A percentile compares a stretch with the other conserved stretches of the same genome.
Evolutionary conservation across 2,329 filamentous ascomycete genomes (phyloP).

Genomic region (Pseudopithomyces chartarum): DNA sequence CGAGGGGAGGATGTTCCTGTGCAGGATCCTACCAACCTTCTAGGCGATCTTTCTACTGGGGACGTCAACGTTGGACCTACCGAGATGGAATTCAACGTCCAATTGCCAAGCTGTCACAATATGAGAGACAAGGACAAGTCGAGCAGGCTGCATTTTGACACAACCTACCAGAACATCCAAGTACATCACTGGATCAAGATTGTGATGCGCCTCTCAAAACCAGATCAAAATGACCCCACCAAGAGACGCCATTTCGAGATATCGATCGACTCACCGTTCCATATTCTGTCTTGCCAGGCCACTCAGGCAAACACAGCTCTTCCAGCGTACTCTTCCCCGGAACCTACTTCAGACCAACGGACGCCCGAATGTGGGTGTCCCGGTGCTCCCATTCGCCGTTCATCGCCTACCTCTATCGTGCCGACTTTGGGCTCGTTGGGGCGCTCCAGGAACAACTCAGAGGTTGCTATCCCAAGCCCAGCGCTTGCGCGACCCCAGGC

Average conservation of each 20-base stretch:
- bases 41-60: slow-evolving; percentile 74
- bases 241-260: slow-evolving; percentile 93
- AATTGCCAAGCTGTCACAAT: slow-evolving; percentile 84
- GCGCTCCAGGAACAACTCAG: slow-evolving; percentile 34
- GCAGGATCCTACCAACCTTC: slow-evolving; percentile 67
- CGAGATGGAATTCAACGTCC: slow-evolving; percentile 92
- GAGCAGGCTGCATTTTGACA: slow-evolving; percentile 80
- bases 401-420: slow-evolving; percentile 54
- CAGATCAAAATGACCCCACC: slow-evolving; percentile 75
- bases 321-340: slow-evolving; percentile 74
- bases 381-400: slow-evolving; percentile 61
- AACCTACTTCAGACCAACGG: slow-evolving; percentile 39
- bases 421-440: slow-evolving; percentile 65
- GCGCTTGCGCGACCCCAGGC: slow-evolving; percentile 58
- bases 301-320: slow-evolving; percentile 87
- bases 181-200: slow-evolving; percentile 99
- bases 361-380: slow-evolving; percentile 68
- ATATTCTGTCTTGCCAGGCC: slow-evolving; percentile 90
- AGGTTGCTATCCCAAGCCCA: slow-evolving; percentile 43
- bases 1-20: slow-evolving; percentile 60
- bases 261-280: slow-evolving; percentile 93
- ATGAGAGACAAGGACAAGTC: slow-evolving; percentile 73
- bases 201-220: slow-evolving; percentile 87
- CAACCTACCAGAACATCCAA: slow-evolving; percentile 90
- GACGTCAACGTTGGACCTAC: slow-evolving; percentile 83